Percentiles rank a stretch among this genome's conserved stretches.
Evolutionary conservation across 2,329 filamentous ascomycete species (phyloP).

Genomic region (Bisporella sp.): DNA sequence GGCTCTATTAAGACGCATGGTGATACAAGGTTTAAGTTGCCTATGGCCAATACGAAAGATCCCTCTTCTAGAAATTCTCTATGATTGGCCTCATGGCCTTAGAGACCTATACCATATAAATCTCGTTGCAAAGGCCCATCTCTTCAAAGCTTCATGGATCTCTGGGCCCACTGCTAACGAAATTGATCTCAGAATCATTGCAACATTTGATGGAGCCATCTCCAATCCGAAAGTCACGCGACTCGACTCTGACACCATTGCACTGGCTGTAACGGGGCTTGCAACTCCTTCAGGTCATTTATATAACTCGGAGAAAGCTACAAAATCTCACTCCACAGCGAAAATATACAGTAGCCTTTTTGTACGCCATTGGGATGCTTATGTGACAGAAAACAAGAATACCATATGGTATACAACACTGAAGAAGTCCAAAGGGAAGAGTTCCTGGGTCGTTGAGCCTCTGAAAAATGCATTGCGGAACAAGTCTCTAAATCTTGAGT

Average conservation of each 20-base stretch:
- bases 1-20: background rate
- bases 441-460: slow-evolving; percentile 32
- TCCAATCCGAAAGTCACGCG: slow-evolving; percentile 52
- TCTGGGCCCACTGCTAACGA: slow-evolving; percentile 1
- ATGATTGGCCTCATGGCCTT: too few relatives aligned
- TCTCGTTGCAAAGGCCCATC: too few relatives aligned
- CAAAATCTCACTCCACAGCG: slow-evolving; percentile 55
- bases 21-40: background rate
- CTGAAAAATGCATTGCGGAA: slow-evolving; percentile 56
- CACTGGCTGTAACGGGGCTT: slow-evolving; percentile 53
- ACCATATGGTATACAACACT: slow-evolving; percentile 68
- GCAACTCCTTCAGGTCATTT: slow-evolving; percentile 63
- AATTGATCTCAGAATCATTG: slow-evolving; percentile 37
- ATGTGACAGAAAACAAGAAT: slow-evolving; percentile 59
- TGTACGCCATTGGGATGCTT: slow-evolving; percentile 80
- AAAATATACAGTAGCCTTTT: slow-evolving; percentile 70
- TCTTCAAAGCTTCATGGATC: too few relatives aligned
- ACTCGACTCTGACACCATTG: slow-evolving; percentile 43
- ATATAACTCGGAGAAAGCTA: slow-evolving; percentile 55
- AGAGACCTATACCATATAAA: too few relatives aligned
- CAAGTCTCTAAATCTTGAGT: slow-evolving; percentile 43
- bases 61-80: too few relatives aligned
- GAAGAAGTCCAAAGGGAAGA: slow-evolving; percentile 24
- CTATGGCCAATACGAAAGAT: too few relatives aligned
- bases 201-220: slow-evolving; percentile 43